Evolutionary conservation across 1,284 basidiomycete genomes (phyloP), one percentile per base, ranked within the genome.

Genomic region (Pseudozyma thailandica): DNA sequence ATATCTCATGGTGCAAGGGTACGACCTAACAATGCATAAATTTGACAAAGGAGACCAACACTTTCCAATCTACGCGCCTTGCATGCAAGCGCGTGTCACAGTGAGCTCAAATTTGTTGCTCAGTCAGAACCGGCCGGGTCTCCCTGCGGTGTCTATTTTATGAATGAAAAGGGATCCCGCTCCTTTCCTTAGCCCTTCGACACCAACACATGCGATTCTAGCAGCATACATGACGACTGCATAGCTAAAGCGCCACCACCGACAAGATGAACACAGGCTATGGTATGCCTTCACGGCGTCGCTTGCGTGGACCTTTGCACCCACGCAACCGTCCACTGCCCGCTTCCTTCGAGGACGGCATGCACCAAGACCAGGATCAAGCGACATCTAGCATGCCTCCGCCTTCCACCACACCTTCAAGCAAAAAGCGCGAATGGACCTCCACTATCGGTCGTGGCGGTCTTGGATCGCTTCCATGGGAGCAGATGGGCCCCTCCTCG

Each of bases 211-310:
- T 15, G 5, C 27, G 20, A 21, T 9, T 3, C 25, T 18, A 21
- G 23, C 7, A 48, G 46, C 46, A 38, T 38, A 38, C 33, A 25
- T 15, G 16, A 13, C 15, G 4, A 23, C 15, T 18, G 12, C 13
- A 37, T 5, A n/a, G 20, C n/a, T 13, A 47, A 23, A 28, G 3
- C 18, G 20, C 20, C 7, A 7, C 6, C 13, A 15, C 7, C 21
- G n/a, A 13, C 16, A 28, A 23, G 13, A 71, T 71, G 66, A 71
- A 71, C 31, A 60, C 56, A 8, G 61, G 66, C 21, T 71, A 71
- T 35, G 61, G 61, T 15, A 57, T 71, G 52, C 66, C 66, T 6
- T 59, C 61, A 10, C 47, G 66, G 50, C 56, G 66, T 27, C 48
- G 53, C 13, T 8, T 60, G 30, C 56, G 66, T 6, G 66, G 56